Base-by-base conservation (phyloP, 441 rosid species). In the Macaranga tanarius region DNA sequence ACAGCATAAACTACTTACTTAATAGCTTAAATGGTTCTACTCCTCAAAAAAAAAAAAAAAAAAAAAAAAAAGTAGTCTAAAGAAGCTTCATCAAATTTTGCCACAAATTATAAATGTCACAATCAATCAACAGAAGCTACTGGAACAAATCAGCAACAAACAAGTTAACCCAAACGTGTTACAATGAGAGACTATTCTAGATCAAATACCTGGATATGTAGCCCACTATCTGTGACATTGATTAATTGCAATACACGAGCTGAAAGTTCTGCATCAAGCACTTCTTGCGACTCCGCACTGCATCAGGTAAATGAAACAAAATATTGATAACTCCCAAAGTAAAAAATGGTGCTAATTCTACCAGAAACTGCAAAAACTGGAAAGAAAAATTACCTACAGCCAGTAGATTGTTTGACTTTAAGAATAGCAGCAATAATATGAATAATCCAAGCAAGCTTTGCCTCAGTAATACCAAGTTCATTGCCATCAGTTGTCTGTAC, bases 251-350 rank as follows among this genome's bases (percentile, higher is more conserved):
- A 82, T 80, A 96, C 92, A 80, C 97, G 98, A 70, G 97, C 98
- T 66, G 99, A 90, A 74, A 96, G 97, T 79, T 96, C 99, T 5
- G 99, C 99, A 84, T 96, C 99, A 77, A 96, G 90, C 80, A 91
- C 86, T 83, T 96, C 99, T 78, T 92, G 99, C 26, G 98, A 87
- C 82, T 96, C 99, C 87, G 78, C 79, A 73, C 99, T 96, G 91
- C 87, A 83, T 22, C 75, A 71, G 66, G 69, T 62, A 68, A 67
- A 73, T 19, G 66, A 73, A 58, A 22, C 16, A 65, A 62, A 45
- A 68, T n/a, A 77, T 54, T 63, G 31, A 69, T 38, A 76, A 40
- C 54, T 65, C 51, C 65, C 70, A 62, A 48, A 44, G 13, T 2
- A 25, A 51, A 48, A 16, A 61, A 1, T 17, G 20, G 48, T 38